Conservation (phyloP, 306 rosid genomes). For the Ochetophila trinervis region DNA sequence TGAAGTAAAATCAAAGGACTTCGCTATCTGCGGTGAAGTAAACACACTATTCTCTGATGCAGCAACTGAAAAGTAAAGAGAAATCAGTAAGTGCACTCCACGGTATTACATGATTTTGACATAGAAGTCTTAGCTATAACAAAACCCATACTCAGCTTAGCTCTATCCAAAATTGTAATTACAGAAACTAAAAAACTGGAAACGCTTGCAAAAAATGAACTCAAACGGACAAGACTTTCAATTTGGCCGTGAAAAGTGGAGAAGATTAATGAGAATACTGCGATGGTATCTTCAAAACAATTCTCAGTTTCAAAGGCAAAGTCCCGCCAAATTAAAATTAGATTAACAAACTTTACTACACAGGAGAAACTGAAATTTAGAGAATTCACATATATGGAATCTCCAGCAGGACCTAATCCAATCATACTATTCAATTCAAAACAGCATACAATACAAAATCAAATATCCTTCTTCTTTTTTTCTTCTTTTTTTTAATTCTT, state of each 20-base stretch:
- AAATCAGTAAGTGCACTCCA: background rate
- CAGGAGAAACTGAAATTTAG: too few relatives aligned
- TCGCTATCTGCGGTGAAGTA: conserved; percentile 72
- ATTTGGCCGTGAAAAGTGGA: background rate
- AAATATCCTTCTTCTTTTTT: too few relatives aligned
- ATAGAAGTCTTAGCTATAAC: background rate
- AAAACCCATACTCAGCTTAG: background rate
- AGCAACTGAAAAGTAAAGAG: conserved; percentile 53
- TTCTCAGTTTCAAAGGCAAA: too few relatives aligned
- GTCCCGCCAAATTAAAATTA: too few relatives aligned
- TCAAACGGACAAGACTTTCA: too few relatives aligned
- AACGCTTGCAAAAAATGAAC: too few relatives aligned
- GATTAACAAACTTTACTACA: too few relatives aligned
- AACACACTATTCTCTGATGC: conserved; percentile 67
- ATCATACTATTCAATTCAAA: background rate
- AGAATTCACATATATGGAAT: too few relatives aligned
- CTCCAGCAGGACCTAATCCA: too few relatives aligned
- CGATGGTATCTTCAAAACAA: background rate
- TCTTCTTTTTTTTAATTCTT: background rate
- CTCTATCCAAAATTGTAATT: background rate
- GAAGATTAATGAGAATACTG: background rate
- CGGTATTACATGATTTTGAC: background rate
- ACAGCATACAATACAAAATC: background rate
- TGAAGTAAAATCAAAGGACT: conserved; percentile 68
- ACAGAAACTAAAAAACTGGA: too few relatives aligned